phyloP scores from a whole-genome alignment of 805 yeast species.

The Sporopachydermia lactativora region DNA sequence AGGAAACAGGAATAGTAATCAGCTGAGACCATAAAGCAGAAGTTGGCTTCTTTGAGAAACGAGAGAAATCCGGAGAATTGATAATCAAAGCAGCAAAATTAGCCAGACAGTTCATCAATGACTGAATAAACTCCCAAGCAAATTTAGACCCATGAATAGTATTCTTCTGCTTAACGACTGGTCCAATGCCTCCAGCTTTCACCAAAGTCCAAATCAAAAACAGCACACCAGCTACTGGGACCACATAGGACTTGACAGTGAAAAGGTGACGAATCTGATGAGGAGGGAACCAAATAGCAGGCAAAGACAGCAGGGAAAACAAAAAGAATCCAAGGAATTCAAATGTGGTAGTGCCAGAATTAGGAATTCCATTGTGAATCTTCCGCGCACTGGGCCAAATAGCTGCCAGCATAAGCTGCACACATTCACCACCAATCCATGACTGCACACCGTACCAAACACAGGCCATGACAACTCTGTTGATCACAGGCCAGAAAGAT shows the following conservation, averaged over 20 bases:
- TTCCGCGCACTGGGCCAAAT: conserved; percentile 39
- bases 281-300: conserved; percentile 71
- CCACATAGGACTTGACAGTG: conserved; percentile 63
- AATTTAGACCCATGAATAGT: conserved; percentile 42
- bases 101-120: conserved; percentile 69
- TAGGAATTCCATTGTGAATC: conserved; percentile 34
- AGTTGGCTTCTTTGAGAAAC: conserved; percentile 52
- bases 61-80: conserved; percentile 81
- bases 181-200: conserved; percentile 70
- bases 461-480: conserved; percentile 77
- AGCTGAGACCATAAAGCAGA: conserved; percentile 42
- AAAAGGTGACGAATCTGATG: conserved; percentile 74
- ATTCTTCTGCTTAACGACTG: conserved; percentile 43
- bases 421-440: conserved; percentile 75
- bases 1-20: conserved; percentile 60
- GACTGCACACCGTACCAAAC: conserved; percentile 86
- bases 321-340: conserved; percentile 64
- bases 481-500: conserved; percentile 75
- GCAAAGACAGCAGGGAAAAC: conserved; percentile 70
- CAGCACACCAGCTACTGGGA: conserved; percentile 74
- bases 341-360: conserved; percentile 54
- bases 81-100: conserved; percentile 83
- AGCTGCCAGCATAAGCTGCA: conserved; percentile 60
- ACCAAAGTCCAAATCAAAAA: conserved; percentile 75
- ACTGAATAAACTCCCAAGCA: conserved; percentile 73